Conservation (phyloP, 225 moss, liverwort and hornwort genomes). For the Lunularia cruciata region DNA sequence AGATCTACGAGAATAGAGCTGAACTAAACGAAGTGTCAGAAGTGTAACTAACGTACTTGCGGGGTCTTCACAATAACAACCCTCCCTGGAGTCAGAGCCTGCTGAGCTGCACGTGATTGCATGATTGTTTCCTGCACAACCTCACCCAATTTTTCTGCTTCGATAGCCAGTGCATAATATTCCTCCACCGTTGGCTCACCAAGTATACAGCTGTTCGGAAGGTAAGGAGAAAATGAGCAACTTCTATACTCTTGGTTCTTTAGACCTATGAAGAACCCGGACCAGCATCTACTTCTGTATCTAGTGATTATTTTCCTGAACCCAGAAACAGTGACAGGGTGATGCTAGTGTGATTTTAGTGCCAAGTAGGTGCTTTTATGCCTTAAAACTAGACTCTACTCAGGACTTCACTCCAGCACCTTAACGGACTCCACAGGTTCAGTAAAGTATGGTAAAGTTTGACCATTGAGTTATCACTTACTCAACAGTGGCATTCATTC, state of each 20-base stretch:
- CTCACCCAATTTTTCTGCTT: constrained; percentile 76
- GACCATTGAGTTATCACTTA: too few species aligned
- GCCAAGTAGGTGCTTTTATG: too few species aligned
- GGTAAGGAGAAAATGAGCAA: neutral
- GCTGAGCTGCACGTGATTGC: constrained; percentile 90
- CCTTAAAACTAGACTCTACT: too few species aligned
- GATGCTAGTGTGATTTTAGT: too few species aligned
- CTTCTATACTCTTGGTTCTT: neutral
- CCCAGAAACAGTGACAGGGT: too few species aligned
- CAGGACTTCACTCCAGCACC: too few species aligned
- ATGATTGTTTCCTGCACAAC: constrained; percentile 81
- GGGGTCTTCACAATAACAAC: constrained; percentile 77
- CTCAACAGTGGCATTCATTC: constrained; percentile 96
- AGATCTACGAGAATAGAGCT: neutral
- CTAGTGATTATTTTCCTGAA: too few species aligned
- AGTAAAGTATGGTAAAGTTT: too few species aligned
- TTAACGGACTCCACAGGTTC: too few species aligned
- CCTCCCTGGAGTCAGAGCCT: constrained; percentile 87
- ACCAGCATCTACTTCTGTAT: too few species aligned
- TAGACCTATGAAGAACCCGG: too few species aligned
- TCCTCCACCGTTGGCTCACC: constrained; percentile 93
- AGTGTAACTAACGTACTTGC: constrained; percentile 48
- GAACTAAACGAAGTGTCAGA: too few species aligned
- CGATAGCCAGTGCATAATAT: constrained; percentile 69
- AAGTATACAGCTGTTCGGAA: constrained; percentile 64